Base-by-base conservation (phyloP, 2,329 filamentous ascomycete species). In the Xylaria sp. region DNA sequence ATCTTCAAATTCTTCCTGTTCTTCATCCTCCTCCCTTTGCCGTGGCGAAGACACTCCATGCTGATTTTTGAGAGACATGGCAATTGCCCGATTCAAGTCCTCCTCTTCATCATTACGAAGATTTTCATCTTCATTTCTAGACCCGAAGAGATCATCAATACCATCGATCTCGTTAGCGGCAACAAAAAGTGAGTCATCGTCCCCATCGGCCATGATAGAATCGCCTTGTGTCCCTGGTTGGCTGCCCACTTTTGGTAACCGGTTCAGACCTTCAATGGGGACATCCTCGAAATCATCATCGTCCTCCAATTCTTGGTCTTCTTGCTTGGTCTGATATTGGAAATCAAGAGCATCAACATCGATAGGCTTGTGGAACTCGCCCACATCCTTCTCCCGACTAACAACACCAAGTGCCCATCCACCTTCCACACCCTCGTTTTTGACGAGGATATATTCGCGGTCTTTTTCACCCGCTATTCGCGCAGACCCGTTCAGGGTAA, bases 341-440 rank as follows among this genome's bases (percentile, higher is more conserved):
- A 85, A 76, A 51, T 79, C 77, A 64, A 83, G 79, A 49, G 77
- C 83, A 69, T 99, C 94, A 17, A 99, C 84, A 68, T 97, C 92
- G 56, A 99, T 97, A 0, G 94, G 93, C 69, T 92, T 96, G 59
- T 92, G 88, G 22, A 85, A 84, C 59, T 90, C 83, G 2, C 91
- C 92, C 40, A 87, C 82, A 46, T 94, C 85, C 60, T 90, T 95
- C 55, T 91, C 88, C 57, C 87, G 91, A 57, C 88, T 92, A 19
- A 99, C 92, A 21, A 99, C 94, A 48, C 94, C 94, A 5, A 99
- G 76, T 0, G 93, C 93, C 92, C 92, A 99, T 4, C 94, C 94
- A 42, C 94, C 94, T 70, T 97, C 93, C 1, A 91, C 92, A 0
- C 92, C 91, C 41, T 95, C 91, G 64, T 97, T 97, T 74, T 94